Evolutionary conservation across 1,284 basidiomycete species (phyloP).

Genomic region (Schizopora paradoxa): DNA sequence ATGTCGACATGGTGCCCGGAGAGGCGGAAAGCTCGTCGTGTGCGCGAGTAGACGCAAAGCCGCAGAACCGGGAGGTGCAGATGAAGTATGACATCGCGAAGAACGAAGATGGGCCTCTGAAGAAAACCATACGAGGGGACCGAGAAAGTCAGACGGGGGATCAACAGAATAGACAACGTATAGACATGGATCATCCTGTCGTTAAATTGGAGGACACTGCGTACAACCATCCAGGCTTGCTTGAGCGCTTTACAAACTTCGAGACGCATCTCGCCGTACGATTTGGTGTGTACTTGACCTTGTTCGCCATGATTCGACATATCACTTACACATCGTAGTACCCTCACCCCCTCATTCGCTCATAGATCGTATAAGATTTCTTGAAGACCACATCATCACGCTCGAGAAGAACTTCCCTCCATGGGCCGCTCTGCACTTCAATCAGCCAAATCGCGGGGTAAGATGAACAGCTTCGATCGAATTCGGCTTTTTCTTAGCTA

Average conservation of each 20-base stretch:
- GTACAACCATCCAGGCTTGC: conserved; percentile 49
- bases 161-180: conserved; percentile 20
- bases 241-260: conserved; percentile 56
- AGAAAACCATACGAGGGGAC: conserved; percentile 43
- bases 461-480: conserved; percentile 28
- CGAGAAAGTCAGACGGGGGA: not conserved
- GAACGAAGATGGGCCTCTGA: conserved; percentile 70
- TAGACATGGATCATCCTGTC: conserved; percentile 9
- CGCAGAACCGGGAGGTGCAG: conserved; percentile 63
- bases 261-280: conserved; percentile 66
- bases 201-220: conserved; percentile 30
- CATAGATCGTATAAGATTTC: conserved; percentile 54
- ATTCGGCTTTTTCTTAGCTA: conserved; percentile 1
- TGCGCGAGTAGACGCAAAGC: conserved; percentile 66
- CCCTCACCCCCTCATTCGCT: conserved; percentile 62
- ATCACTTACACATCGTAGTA: conserved; percentile 38
- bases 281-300: conserved; percentile 47
- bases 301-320: conserved; percentile 3
- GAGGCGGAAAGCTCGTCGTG: conserved; percentile 42
- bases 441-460: conserved; percentile 73
- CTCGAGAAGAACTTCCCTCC: conserved; percentile 76
- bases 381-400: conserved; percentile 69
- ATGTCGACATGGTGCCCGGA: not conserved
- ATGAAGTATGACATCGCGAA: conserved; percentile 80
- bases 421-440: conserved; percentile 79